A percentile compares a stretch with the other conserved stretches of the same genome.
These are phyloP conservation scores for Mariannaea sp. DNA, from an alignment of 2,329 filamentous ascomycete species.

Conservation along the genomic window DNA sequence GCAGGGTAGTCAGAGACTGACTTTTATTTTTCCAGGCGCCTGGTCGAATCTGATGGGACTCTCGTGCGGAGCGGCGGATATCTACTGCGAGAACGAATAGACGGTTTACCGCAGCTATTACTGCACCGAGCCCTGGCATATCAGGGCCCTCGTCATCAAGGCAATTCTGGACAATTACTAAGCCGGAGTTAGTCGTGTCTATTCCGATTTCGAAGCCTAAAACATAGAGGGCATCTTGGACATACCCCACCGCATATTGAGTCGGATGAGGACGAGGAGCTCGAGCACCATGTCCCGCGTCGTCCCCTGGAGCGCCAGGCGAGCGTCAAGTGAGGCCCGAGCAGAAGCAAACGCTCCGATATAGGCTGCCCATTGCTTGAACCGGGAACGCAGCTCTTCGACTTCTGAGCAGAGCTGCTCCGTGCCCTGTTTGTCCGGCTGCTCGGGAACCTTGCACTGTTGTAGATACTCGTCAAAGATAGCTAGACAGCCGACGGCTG, in stretches of 20 bases:
- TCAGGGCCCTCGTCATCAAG: not conserved
- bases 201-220: too few species aligned
- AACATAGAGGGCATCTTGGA: too few species aligned
- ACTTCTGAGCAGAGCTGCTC: not conserved
- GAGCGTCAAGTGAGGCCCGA: constrained; percentile 6
- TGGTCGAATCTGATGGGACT: too few species aligned
- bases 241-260: too few species aligned
- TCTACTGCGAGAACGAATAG: not conserved
- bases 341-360: constrained; percentile 1
- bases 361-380: constrained; percentile 1
- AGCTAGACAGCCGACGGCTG: not conserved
- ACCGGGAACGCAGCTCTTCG: not conserved
- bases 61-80: not conserved
- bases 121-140: not conserved
- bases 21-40: too few species aligned
- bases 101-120: not conserved
- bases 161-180: too few species aligned
- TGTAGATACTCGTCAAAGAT: not conserved
- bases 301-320: not conserved
- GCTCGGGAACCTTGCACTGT: not conserved
- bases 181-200: too few species aligned
- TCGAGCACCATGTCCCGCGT: constrained; percentile 2
- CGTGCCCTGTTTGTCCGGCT: too few species aligned
- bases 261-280: too few species aligned
- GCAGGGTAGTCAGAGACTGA: too few species aligned